A percentile compares a stretch with the other conserved stretches of the same genome.
Conservation (phyloP, 2,329 filamentous ascomycete species). For the Neonectria faginata region DNA sequence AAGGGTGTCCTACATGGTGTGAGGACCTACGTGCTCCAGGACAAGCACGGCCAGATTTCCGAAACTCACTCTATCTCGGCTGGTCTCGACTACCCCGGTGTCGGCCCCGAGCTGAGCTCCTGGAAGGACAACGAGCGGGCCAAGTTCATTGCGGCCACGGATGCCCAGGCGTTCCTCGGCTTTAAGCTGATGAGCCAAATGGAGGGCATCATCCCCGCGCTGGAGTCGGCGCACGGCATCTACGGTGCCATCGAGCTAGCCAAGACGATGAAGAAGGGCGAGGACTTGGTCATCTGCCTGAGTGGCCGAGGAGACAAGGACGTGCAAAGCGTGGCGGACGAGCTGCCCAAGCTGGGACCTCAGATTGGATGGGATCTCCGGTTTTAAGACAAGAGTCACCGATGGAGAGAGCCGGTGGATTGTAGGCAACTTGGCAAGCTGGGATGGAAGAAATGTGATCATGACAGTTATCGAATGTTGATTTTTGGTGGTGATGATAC, state of each 20-base stretch:
- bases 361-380: conserved; percentile 82
- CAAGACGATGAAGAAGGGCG: conserved; percentile 88
- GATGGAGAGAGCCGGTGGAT: conserved; percentile 1
- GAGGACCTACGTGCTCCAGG: conserved; percentile 93
- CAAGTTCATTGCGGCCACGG: conserved; percentile 90
- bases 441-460: conserved; percentile 34
- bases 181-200: conserved; percentile 87
- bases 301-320: conserved; percentile 98
- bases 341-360: conserved; percentile 88
- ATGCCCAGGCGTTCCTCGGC: conserved; percentile 87
- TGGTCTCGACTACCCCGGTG: conserved; percentile 95
- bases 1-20: conserved; percentile 97
- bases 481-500: conserved; percentile 40
- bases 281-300: conserved; percentile 94
- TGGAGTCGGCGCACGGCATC: conserved; percentile 94
- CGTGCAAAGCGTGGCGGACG: conserved; percentile 96
- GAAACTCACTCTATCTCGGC: conserved; percentile 98
- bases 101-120: conserved; percentile 88
- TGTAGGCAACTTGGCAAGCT: conserved; percentile 3
- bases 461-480: conserved; percentile 30
- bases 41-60: conserved; percentile 90
- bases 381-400: conserved; percentile 57
- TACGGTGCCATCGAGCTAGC: conserved; percentile 90
- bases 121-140: conserved; percentile 95
- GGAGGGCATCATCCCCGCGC: conserved; percentile 95